Percentiles rank a stretch among this genome's conserved stretches.
phyloP scores from a whole-genome alignment of 345 rosid species.

The Euphorbia lathyris region DNA sequence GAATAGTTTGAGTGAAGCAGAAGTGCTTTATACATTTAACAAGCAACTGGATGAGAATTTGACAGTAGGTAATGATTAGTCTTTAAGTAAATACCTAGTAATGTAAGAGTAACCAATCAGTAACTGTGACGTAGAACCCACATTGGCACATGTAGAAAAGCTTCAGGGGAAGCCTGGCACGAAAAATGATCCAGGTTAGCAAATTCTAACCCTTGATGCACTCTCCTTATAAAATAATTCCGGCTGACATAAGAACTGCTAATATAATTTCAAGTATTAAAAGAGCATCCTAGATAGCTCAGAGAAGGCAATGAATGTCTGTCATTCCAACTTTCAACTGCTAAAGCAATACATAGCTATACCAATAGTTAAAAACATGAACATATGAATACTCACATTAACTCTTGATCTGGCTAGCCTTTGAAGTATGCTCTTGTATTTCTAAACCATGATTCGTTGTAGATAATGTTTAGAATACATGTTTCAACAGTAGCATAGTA shows the following conservation, averaged over 20 bases:
- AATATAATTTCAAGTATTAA: slow-evolving; percentile 3
- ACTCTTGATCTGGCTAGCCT: too few species aligned
- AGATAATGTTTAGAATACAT: too few species aligned
- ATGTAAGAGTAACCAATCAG: slow-evolving; percentile 79
- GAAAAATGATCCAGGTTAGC: slow-evolving; percentile 13
- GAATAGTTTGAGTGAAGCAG: background rate
- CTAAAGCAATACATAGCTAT: slow-evolving; percentile 8
- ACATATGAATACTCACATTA: slow-evolving; percentile 36
- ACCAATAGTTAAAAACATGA: background rate
- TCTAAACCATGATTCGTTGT: too few species aligned
- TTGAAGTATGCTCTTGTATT: too few species aligned
- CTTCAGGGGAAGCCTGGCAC: slow-evolving; percentile 58
- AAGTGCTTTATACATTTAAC: too few species aligned
- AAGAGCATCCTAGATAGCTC: slow-evolving; percentile 11
- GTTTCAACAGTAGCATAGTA: too few species aligned
- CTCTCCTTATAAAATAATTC: background rate
- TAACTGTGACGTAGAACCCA: slow-evolving; percentile 73
- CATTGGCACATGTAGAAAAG: slow-evolving; percentile 91
- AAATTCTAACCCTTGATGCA: background rate
- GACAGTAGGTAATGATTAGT: background rate
- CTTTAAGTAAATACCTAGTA: slow-evolving; percentile 46
- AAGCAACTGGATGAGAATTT: too few species aligned
- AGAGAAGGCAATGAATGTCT: background rate
- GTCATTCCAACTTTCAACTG: background rate
- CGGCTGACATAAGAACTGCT: background rate